These are phyloP conservation scores for Penicillium sumatraense DNA, from an alignment of 2,329 filamentous ascomycete species.

Conservation along the genomic window DNA sequence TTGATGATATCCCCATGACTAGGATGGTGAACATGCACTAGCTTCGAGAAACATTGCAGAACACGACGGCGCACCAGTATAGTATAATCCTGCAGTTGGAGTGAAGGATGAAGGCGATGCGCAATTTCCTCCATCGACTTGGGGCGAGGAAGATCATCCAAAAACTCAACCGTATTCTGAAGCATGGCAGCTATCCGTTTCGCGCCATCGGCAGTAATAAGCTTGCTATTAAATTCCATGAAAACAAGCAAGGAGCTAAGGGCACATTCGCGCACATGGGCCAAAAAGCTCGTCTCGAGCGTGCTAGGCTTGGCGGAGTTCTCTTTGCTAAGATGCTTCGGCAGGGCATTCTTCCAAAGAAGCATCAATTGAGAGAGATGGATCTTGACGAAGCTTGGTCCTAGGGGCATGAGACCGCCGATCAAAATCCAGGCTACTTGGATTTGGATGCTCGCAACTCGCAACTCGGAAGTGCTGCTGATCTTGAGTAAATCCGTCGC, in stretches of 20 bases:
- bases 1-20: conserved; percentile 84
- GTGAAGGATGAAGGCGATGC: conserved; percentile 78
- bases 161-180: conserved; percentile 87
- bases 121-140: conserved; percentile 86
- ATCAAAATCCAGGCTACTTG: conserved; percentile 98
- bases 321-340: conserved; percentile 91
- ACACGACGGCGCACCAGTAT: conserved; percentile 93
- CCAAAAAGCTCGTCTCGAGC: conserved; percentile 88
- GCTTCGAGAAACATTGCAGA: conserved; percentile 89
- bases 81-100: conserved; percentile 88
- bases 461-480: conserved; percentile 86
- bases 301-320: conserved; percentile 82
- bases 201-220: conserved; percentile 91
- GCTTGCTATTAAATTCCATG: conserved; percentile 86
- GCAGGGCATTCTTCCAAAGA: conserved; percentile 95
- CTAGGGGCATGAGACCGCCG: conserved; percentile 92
- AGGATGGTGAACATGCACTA: conserved; percentile 84
- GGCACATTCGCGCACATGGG: conserved; percentile 93
- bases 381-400: conserved; percentile 98
- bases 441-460: conserved; percentile 90
- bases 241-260: conserved; percentile 90
- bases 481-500: conserved; percentile 91
- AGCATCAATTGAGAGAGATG: conserved; percentile 91
- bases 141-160: conserved; percentile 81
- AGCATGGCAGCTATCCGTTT: conserved; percentile 92